Evolutionary conservation across 768 basidiomycete species (phyloP), one percentile per base, ranked within the genome.

Genomic region (Lepiota subincarnata): DNA sequence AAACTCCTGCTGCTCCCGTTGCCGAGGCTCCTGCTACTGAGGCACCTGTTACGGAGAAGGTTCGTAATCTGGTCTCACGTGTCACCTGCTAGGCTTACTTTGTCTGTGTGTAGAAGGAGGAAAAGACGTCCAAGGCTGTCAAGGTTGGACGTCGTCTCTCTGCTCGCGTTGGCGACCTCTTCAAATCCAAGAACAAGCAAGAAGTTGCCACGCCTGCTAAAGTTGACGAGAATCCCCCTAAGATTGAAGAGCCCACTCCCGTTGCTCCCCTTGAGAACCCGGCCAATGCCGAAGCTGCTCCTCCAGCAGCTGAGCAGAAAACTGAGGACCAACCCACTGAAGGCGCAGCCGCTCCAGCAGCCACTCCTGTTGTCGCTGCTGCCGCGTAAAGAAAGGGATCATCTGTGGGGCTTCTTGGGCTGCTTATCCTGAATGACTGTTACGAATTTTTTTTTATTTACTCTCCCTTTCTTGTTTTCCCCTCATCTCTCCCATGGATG

Each of bases 191-290:
- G 75, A 73, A 77, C 66, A 89, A 83, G 72, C 60, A 71, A 12
- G 86, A 89, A 64, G 80, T 83, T 34, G 64, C 77, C 10, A 65
- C 84, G 5, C 82, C 91, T 52, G 77, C 89, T 42, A 93, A 92
- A 78, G 89, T 93, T 53, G 87, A 92, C 58, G 89, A 92, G 75
- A 78, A 90, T 68, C 90, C 92, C 36, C 92, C 92, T 59, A 84
- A 85, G 77, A 88, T 94, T 60, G 92, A 92, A 46, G 84, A 89
- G 72, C 89, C 89, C 45, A 62, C 79, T 26, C 87, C 87, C 10
- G 82, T 93, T 58, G 90, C 89, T 50, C 92, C 92, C 55, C 76
- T 95, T 59, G 90, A 92, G 74, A 80, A 88, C 68, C 85, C 89
- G 35, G 85, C 84, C 16, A 70, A 24, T 5, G 5, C 77, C 18